Percentiles rank a stretch among this genome's conserved stretches.
These are phyloP conservation scores for Naganishia sp. DNA, from an alignment of 1,284 basidiomycete genomes.

Conservation along the genomic window DNA sequence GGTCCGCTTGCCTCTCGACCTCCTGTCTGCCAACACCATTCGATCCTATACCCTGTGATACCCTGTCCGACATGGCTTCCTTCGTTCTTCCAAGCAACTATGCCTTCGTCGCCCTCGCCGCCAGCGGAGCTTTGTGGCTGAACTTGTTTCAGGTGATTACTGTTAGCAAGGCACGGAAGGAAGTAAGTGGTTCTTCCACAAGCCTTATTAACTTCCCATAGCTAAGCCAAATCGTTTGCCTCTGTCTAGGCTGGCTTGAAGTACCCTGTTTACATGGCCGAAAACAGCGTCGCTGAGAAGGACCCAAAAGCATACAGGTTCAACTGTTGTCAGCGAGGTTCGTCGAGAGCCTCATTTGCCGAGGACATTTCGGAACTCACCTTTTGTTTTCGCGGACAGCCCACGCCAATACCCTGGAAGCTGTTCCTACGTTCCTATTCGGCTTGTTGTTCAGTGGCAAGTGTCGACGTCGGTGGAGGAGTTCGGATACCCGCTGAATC, in stretches of 20 bases:
- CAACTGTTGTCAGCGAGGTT: constrained; percentile 33
- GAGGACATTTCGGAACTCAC: neutral
- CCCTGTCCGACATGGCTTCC: constrained; percentile 15
- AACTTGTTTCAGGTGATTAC: constrained; percentile 19
- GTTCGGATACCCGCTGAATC: neutral
- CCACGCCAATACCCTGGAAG: constrained; percentile 39
- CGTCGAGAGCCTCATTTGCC: neutral
- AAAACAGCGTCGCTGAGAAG: constrained; percentile 22
- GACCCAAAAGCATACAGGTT: constrained; percentile 26
- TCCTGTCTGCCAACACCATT: no score
- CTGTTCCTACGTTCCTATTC: constrained; percentile 39
- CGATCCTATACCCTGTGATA: no score
- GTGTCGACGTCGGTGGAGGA: neutral
- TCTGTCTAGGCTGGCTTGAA: constrained; percentile 27
- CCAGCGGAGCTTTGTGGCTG: constrained; percentile 25
- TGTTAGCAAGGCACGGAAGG: constrained; percentile 29
- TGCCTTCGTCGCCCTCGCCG: constrained; percentile 30
- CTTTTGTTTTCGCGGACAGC: constrained; percentile 5
- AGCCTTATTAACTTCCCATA: neutral
- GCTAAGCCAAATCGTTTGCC: neutral
- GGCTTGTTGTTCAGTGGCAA: constrained; percentile 39
- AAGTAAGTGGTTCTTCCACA: constrained; percentile 3
- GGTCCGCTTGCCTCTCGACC: no score
- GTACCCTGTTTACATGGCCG: constrained; percentile 33
- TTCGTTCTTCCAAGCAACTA: constrained; percentile 30